phyloP scores from a whole-genome alignment of 106 monocot genomes.

The Dendrobium chrysotoxum region DNA sequence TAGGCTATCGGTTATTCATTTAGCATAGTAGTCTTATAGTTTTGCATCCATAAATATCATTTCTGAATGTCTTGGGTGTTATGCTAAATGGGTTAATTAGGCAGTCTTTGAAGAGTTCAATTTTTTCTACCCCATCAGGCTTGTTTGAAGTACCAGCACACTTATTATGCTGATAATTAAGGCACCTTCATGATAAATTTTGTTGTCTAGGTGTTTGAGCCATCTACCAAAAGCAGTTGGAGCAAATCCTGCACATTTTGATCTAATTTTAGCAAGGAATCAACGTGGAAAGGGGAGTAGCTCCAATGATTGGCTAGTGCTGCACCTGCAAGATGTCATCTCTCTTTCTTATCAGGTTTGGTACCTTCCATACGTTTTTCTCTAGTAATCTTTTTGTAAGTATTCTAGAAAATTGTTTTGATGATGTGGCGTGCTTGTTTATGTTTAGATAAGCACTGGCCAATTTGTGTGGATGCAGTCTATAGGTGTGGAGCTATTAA shows the following conservation, averaged over 20 bases:
- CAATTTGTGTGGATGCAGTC: conserved; percentile 93
- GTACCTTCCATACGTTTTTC: neutral
- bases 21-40: neutral
- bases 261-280: conserved; percentile 72
- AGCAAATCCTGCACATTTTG: conserved; percentile 80
- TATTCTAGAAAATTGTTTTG: conserved; percentile 3
- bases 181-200: neutral
- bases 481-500: conserved; percentile 73
- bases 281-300: conserved; percentile 12
- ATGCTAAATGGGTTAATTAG: neutral
- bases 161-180: neutral
- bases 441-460: conserved; percentile 78
- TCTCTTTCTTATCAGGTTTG: conserved; percentile 93
- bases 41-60: neutral
- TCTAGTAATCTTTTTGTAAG: neutral
- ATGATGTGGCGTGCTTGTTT: conserved; percentile 1
- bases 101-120: neutral
- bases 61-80: neutral
- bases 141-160: neutral
- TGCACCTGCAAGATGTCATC: conserved; percentile 77
- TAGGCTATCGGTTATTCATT: neutral
- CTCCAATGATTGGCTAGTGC: conserved; percentile 75
- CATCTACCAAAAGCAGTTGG: conserved; percentile 81
- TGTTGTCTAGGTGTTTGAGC: conserved; percentile 69
- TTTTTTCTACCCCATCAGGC: neutral